Conservation (phyloP, 495 filamentous ascomycete species). For the Aspergillus steynii region DNA sequence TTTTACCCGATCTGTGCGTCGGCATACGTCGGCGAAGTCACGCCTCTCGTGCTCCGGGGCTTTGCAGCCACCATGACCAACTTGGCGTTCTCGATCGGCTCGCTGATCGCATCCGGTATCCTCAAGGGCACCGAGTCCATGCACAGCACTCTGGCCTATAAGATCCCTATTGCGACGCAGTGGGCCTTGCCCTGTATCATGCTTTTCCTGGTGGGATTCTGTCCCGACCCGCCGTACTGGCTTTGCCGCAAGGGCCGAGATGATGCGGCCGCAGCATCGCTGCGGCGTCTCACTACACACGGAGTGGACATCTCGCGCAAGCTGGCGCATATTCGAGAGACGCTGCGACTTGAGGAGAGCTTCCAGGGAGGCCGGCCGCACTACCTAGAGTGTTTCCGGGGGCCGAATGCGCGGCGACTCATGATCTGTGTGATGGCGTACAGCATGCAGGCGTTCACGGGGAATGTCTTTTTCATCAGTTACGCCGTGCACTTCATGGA, state of each 20-base stretch:
- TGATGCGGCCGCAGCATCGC: slow-evolving; percentile 37
- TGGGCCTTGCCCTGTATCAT: slow-evolving; percentile 35
- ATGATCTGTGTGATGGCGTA: slow-evolving; percentile 51
- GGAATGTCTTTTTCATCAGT: slow-evolving; percentile 32
- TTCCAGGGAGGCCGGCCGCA: slow-evolving; percentile 41
- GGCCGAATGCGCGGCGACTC: slow-evolving; percentile 46
- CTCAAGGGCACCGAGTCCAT: slow-evolving; percentile 38
- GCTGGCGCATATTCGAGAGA: slow-evolving; percentile 37
- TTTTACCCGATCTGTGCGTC: slow-evolving; percentile 39
- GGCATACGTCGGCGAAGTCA: slow-evolving; percentile 39
- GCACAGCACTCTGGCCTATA: slow-evolving; percentile 33
- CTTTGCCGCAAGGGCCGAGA: slow-evolving; percentile 42
- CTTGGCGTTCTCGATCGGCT: slow-evolving; percentile 39
- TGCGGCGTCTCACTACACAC: slow-evolving; percentile 34
- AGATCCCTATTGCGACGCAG: slow-evolving; percentile 38
- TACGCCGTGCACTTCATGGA: slow-evolving; percentile 49
- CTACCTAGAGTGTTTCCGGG: slow-evolving; percentile 46
- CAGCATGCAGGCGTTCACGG: slow-evolving; percentile 46
- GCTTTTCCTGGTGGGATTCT: slow-evolving; percentile 39
- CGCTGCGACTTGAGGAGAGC: slow-evolving; percentile 37
- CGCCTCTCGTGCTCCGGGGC: slow-evolving; percentile 41
- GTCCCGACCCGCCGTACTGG: slow-evolving; percentile 53
- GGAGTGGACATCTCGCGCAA: slow-evolving; percentile 20
- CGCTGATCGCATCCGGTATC: slow-evolving; percentile 40
- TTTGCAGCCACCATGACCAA: slow-evolving; percentile 41